phyloP scores from a whole-genome alignment of 768 basidiomycete genomes.

The Cystofilobasidium bisporidii region DNA sequence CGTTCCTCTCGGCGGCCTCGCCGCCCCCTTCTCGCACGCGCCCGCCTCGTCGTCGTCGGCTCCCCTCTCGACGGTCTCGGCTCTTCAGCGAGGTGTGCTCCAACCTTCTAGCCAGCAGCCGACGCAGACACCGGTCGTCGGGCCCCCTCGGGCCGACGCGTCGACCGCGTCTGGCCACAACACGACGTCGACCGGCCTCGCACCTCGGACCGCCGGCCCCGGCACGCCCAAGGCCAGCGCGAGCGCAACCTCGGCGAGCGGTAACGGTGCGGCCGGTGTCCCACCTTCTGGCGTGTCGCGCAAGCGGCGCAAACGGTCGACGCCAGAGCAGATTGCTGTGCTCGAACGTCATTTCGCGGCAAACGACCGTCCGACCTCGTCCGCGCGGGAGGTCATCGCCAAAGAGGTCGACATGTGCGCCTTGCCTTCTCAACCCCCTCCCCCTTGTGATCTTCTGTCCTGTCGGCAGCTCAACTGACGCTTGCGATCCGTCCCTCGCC shows the following conservation, averaged over 20 bases:
- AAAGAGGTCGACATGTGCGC: constrained; percentile 24
- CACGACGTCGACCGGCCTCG: not conserved
- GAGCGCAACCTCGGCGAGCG: not conserved
- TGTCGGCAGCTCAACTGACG: not conserved
- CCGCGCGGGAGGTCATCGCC: constrained; percentile 19
- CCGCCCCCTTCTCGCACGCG: not conserved
- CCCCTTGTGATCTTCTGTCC: not conserved
- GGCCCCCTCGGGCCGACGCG: not conserved
- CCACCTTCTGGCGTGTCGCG: not conserved
- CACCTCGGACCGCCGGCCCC: not conserved
- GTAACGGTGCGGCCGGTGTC: not conserved
- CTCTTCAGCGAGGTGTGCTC: too few relatives aligned
- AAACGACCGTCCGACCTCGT: constrained; percentile 13
- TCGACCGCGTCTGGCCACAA: not conserved
- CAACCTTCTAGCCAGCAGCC: not conserved
- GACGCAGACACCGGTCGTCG: not conserved
- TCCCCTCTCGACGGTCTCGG: not conserved
- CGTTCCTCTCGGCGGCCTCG: not conserved
- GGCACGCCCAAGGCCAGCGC: not conserved
- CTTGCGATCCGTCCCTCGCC: not conserved
- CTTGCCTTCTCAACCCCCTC: not conserved
- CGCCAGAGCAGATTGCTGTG: constrained; percentile 19
- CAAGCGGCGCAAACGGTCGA: constrained; percentile 25
- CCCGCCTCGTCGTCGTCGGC: not conserved
- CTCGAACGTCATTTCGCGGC: constrained; percentile 18